Evolutionary conservation across 768 basidiomycete species (phyloP).

Genomic region (Candolleomyces efflorescens): DNA sequence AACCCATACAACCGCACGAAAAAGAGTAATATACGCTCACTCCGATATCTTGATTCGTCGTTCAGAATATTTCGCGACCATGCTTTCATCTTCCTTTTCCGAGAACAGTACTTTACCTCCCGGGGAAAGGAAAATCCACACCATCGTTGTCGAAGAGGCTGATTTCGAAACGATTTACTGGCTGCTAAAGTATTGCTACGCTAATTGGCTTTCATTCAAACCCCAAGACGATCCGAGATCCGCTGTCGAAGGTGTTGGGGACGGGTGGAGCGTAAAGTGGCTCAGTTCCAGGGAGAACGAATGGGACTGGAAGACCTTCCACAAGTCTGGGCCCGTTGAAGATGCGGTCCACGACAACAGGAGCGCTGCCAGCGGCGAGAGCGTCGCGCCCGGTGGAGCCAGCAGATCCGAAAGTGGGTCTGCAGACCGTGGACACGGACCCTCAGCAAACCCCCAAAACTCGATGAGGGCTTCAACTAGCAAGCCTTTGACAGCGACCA

Average conservation of each 20-base stretch:
- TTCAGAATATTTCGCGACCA: slow-evolving; percentile 78
- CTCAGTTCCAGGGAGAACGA: slow-evolving; percentile 44
- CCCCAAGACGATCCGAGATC: slow-evolving; percentile 63
- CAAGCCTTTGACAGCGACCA: slow-evolving; percentile 20
- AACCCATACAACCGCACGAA: slow-evolving; percentile 52
- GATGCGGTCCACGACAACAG: slow-evolving; percentile 35
- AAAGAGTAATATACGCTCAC: slow-evolving; percentile 74
- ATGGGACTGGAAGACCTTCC: slow-evolving; percentile 71
- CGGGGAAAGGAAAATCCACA: slow-evolving; percentile 56
- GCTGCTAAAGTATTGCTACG: slow-evolving; percentile 73
- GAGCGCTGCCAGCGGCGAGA: slow-evolving; percentile 53
- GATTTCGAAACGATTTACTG: slow-evolving; percentile 78
- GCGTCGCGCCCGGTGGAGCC: slow-evolving; percentile 26
- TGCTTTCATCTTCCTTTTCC: slow-evolving; percentile 68
- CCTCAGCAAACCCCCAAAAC: slow-evolving; percentile 15
- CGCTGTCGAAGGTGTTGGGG: slow-evolving; percentile 64
- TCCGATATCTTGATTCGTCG: slow-evolving; percentile 68
- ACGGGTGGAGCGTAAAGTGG: slow-evolving; percentile 63
- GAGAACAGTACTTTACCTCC: slow-evolving; percentile 40
- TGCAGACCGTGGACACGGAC: slow-evolving; percentile 19
- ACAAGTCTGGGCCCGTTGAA: slow-evolving; percentile 30
- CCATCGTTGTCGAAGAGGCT: slow-evolving; percentile 71
- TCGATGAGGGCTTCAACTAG: slow-evolving; percentile 16
- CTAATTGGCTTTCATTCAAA: slow-evolving; percentile 69
- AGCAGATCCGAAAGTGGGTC: slow-evolving; percentile 25